Base-by-base conservation (phyloP, 2,329 filamentous ascomycete genomes). In the Fusarium sp. region DNA sequence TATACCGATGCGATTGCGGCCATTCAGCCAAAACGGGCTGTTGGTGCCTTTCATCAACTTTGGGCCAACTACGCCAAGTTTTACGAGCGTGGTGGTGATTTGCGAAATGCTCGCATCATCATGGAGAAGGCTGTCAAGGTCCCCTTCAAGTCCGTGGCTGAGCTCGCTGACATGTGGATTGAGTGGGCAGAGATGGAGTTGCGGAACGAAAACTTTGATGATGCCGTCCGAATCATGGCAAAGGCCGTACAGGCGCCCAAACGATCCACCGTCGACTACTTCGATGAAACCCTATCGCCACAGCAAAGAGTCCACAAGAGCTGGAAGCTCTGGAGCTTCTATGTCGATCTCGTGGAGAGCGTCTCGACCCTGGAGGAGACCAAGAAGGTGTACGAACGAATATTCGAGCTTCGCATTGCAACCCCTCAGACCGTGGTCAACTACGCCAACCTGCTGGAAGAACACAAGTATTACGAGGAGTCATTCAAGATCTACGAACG, bases 241-340 rank as follows among this genome's bases (percentile, higher is more conserved):
- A 98, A 98, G 83, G 97, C 97, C 20, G 96, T 97, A 6, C 95
- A 98, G 82, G 94, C 97, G n/a, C 95, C 97, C 0, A 98, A 98
- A 83, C 88, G 95, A 75, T 98, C 96, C n/a, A 97, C 92, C 3
- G 95, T 99, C n/a, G 97, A 99, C 85, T 99, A 98, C 82, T 99
- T 98, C 80, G 97, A 99, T 81, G 97, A 99, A 81, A 95, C 91
- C 0, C 86, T 99, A 8, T 95, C 95, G 2, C 96, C 97, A 5
- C 97, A 99, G 82, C 97, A 98, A 85, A 91, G 97, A 72, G 94
- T 99, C 4, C 97, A 99, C 86, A 99, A 99, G 87, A 98, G 95
- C 81, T 99, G 97, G 97, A 99, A 98, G 83, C 85, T 99, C 13
- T 99, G 97, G 97, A 98, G 95, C 84, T 99, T 99, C 86, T 99